Percentiles rank a stretch among this genome's conserved stretches.
phyloP scores from a whole-genome alignment of 352 stramenopile species.

The Globisporangium echinulatum region DNA sequence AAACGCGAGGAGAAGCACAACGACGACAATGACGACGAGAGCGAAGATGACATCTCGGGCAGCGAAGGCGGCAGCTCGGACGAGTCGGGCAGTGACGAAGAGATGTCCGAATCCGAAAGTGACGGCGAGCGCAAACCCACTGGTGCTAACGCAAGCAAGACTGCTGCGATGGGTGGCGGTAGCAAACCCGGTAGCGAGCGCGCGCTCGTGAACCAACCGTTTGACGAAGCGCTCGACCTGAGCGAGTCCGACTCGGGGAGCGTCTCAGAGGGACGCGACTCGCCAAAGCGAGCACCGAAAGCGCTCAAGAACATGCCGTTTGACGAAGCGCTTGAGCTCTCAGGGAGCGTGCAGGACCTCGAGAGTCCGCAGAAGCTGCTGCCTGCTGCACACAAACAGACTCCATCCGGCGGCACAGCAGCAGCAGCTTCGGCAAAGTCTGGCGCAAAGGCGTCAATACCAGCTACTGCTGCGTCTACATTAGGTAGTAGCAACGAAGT shows the following conservation, averaged over 20 bases:
- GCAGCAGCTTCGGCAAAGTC: not conserved
- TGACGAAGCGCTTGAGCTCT: conserved; percentile 80
- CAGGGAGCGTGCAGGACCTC: conserved; percentile 67
- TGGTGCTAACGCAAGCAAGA: conserved; percentile 7
- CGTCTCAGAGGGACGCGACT: conserved; percentile 39
- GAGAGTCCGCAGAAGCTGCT: conserved; percentile 43
- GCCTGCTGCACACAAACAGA: not conserved
- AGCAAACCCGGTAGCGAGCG: conserved; percentile 39
- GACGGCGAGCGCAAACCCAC: conserved; percentile 34
- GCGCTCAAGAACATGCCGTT: conserved; percentile 75
- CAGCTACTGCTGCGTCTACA: not conserved
- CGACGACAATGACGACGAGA: conserved; percentile 36
- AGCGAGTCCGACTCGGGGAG: conserved; percentile 72
- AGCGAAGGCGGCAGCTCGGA: conserved; percentile 20
- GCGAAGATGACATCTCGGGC: conserved; percentile 45
- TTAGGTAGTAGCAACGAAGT: conserved; percentile 30
- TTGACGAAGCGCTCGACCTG: conserved; percentile 83
- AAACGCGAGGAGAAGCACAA: conserved; percentile 51
- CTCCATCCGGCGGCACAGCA: conserved; percentile 2
- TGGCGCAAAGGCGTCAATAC: not conserved
- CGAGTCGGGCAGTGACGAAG: conserved; percentile 55
- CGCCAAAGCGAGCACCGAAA: conserved; percentile 50
- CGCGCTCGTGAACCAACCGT: conserved; percentile 69
- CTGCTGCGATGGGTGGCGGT: conserved; percentile 3
- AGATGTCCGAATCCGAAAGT: conserved; percentile 64